Evolutionary conservation across 352 stramenopile genomes (phyloP).

Genomic region (Peronospora tabacina): DNA sequence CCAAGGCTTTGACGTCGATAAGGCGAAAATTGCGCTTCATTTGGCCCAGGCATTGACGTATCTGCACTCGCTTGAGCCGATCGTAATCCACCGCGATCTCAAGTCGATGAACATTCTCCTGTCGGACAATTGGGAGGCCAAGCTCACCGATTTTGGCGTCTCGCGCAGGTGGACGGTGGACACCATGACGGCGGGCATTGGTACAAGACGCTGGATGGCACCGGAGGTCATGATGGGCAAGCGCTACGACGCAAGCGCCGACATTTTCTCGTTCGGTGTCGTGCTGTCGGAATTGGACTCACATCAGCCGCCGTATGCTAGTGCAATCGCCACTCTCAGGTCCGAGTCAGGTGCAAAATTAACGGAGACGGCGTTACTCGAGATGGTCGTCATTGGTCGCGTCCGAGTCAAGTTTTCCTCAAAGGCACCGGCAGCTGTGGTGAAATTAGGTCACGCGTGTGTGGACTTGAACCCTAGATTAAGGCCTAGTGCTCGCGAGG

Average conservation of each 20-base stretch:
- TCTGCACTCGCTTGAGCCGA: slow-evolving; percentile 38
- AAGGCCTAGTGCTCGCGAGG: slow-evolving; percentile 22
- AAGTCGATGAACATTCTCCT: slow-evolving; percentile 61
- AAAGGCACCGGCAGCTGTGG: slow-evolving; percentile 15
- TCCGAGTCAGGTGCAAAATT: slow-evolving; percentile 23
- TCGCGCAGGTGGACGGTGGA: slow-evolving; percentile 31
- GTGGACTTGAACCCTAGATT: slow-evolving; percentile 21
- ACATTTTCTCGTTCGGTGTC: slow-evolving; percentile 42
- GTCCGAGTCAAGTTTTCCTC: slow-evolving; percentile 27
- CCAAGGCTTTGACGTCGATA: slow-evolving; percentile 33
- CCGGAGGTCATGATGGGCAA: slow-evolving; percentile 48
- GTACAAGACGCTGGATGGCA: slow-evolving; percentile 40
- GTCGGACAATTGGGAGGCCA: slow-evolving; percentile 24
- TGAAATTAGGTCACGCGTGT: slow-evolving; percentile 22
- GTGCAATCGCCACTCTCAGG: slow-evolving; percentile 19
- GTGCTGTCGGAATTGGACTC: slow-evolving; percentile 35
- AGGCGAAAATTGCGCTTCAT: slow-evolving; percentile 35
- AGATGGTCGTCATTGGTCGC: slow-evolving; percentile 28
- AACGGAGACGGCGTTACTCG: slow-evolving; percentile 26
- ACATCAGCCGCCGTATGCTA: slow-evolving; percentile 29
- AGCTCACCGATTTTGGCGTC: slow-evolving; percentile 54
- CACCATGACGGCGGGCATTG: slow-evolving; percentile 42
- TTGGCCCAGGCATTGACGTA: slow-evolving; percentile 43
- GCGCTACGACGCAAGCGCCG: slow-evolving; percentile 36
- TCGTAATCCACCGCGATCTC: slow-evolving; percentile 43